Evolutionary conservation across 768 basidiomycete genomes (phyloP), one percentile per base, ranked within the genome.

Genomic region (Auricularia sp.): DNA sequence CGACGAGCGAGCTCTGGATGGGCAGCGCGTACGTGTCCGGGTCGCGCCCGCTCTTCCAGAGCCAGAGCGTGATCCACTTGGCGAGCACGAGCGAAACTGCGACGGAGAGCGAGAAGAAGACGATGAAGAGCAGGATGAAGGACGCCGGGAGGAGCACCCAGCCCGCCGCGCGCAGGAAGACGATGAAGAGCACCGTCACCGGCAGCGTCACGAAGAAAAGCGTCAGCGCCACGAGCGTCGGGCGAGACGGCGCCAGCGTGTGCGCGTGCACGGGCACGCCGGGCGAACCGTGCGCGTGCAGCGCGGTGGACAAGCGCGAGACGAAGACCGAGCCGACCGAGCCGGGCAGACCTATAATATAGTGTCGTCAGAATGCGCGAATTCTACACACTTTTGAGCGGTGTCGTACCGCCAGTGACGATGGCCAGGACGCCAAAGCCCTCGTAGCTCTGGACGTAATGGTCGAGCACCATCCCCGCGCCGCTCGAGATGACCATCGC

Each of bases 1-100:
- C 92, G 81, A 94, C 88, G 54, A 92, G 71, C 0, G 94, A 91
- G 11, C 91, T 93, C 68, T 96, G 94, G 34, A 96, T 83, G 7
- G 94, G 94, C n/a, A 98, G 77, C 1, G 93, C 93, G 73, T 96
- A 95, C 76, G 90, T 87, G 73, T 98, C 94, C 4, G 94, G 94
- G 73, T 98, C 94, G 34, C 85, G 79, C 11, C 83, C 79, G 64
- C 79, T 84, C 0, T 82, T 81, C 93, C 94, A 96, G 34, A 97
- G 81, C 71, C 84, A 86, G 54, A 83, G 76, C 2, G 93, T 94
- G 61, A 94, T 78, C 11, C 72, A 69, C 62, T 80, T 83, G 1
- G 90, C 93, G 39, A 90, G 74, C 35, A 80, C 33, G 3, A 98
- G 80, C 2, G 94, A 94, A 65, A 85, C 75, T 13, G 80, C 73